phyloP scores from a whole-genome alignment of 306 rosid genomes.

The Erythrophleum fordii region DNA sequence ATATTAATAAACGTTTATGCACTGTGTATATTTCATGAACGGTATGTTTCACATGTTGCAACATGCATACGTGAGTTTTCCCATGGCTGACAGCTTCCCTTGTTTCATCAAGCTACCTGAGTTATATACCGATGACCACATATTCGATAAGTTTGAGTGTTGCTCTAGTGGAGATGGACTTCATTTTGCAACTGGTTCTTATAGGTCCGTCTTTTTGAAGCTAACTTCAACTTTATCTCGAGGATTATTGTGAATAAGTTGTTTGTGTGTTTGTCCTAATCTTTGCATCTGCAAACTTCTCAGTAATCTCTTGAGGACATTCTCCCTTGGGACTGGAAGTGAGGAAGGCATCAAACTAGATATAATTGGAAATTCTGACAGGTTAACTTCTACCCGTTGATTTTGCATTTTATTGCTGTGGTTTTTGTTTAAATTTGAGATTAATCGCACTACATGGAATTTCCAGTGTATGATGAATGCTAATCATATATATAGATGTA shows the following conservation, averaged over 20 bases:
- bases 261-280: conserved; percentile 20
- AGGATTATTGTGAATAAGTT: not conserved
- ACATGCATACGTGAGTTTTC: not conserved
- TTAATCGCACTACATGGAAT: not conserved
- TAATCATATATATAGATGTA: not conserved
- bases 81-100: conserved; percentile 23
- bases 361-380: conserved; percentile 52
- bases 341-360: conserved; percentile 58
- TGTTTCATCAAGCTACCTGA: conserved; percentile 57
- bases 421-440: not conserved
- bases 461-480: not conserved
- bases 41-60: too few relatives aligned
- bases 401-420: not conserved
- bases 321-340: conserved; percentile 50
- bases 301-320: conserved; percentile 64
- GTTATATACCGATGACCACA: conserved; percentile 59
- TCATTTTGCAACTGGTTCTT: conserved; percentile 74
- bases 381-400: conserved; percentile 36
- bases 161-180: conserved; percentile 66
- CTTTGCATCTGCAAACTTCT: conserved; percentile 17
- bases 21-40: not conserved
- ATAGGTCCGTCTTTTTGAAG: conserved; percentile 50
- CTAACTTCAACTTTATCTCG: conserved; percentile 13
- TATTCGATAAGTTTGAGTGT: conserved; percentile 77
- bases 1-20: not conserved